Evolutionary conservation across 139 green algal species (phyloP).

Genomic region (Picochlorum sp.): DNA sequence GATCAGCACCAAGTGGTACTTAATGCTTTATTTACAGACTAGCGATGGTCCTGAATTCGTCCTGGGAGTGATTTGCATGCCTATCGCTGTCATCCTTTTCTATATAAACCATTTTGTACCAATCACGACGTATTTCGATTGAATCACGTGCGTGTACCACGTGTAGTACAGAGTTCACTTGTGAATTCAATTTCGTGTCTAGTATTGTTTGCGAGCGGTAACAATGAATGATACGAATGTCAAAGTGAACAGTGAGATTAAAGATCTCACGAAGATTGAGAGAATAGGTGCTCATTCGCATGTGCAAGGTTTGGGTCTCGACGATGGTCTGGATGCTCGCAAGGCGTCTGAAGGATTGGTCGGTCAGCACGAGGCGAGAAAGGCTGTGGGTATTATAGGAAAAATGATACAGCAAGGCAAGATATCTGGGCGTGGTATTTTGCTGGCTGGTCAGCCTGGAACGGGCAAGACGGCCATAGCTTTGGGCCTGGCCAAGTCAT

Average conservation of each 20-base stretch:
- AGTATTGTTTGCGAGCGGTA: background rate
- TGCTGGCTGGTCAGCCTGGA: slow-evolving; percentile 91
- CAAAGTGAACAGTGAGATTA: slow-evolving; percentile 68
- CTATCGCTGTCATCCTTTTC: no score
- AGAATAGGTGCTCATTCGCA: slow-evolving; percentile 95
- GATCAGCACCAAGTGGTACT: no score
- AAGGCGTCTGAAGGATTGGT: slow-evolving; percentile 95
- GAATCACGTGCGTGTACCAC: no score
- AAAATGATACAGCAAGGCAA: slow-evolving; percentile 94
- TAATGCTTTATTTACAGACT: no score
- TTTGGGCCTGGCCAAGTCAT: slow-evolving; percentile 92
- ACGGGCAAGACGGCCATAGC: slow-evolving; percentile 97
- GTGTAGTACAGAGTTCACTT: no score
- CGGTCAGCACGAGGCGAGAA: slow-evolving; percentile 78
- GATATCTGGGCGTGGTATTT: slow-evolving; percentile 89
- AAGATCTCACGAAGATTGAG: slow-evolving; percentile 93
- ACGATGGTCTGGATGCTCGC: slow-evolving; percentile 87
- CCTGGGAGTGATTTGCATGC: no score
- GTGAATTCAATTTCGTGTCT: no score
- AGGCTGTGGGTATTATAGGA: slow-evolving; percentile 89
- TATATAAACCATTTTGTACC: no score
- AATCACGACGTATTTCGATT: no score
- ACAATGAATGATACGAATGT: slow-evolving; percentile 35
- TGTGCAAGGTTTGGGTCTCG: slow-evolving; percentile 93
- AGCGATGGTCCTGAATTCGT: no score